A percentile compares a stretch with the other conserved stretches of the same genome.
phyloP scores from a whole-genome alignment of 257 asterid genomes.

The Solanum stenotomum region DNA sequence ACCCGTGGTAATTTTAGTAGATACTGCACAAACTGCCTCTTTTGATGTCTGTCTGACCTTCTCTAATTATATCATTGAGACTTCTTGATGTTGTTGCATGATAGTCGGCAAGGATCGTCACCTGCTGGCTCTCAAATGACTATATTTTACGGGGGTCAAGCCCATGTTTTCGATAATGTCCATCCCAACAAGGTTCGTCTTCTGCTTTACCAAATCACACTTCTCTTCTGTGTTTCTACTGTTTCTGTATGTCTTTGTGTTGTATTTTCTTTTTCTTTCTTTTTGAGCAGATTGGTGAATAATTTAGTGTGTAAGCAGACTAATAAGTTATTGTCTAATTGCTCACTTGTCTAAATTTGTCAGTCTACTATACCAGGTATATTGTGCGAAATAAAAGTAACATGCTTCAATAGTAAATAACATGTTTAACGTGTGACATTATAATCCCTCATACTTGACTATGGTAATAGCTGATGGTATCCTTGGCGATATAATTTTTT shows the following conservation, averaged over 20 bases:
- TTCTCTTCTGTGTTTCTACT: neutral
- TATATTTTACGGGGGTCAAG: constrained; percentile 91
- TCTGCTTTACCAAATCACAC: neutral
- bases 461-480: neutral
- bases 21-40: neutral
- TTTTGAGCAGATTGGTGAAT: neutral
- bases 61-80: neutral
- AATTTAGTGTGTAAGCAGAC: neutral
- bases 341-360: neutral
- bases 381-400: neutral
- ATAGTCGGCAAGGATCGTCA: constrained; percentile 52
- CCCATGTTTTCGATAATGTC: constrained; percentile 85
- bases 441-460: neutral
- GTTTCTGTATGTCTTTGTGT: neutral
- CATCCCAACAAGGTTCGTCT: constrained; percentile 71
- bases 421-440: neutral
- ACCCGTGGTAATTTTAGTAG: constrained; percentile 41
- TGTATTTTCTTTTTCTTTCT: neutral
- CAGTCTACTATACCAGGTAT: neutral
- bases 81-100: constrained; percentile 12
- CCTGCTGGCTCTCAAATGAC: constrained; percentile 73
- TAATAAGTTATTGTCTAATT: neutral
- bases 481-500: neutral
- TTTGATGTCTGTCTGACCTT: neutral
- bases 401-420: neutral